Percentiles rank a stretch among this genome's conserved stretches.
phyloP scores from a whole-genome alignment of 345 rosid species.

The Gossypium thurberi region DNA sequence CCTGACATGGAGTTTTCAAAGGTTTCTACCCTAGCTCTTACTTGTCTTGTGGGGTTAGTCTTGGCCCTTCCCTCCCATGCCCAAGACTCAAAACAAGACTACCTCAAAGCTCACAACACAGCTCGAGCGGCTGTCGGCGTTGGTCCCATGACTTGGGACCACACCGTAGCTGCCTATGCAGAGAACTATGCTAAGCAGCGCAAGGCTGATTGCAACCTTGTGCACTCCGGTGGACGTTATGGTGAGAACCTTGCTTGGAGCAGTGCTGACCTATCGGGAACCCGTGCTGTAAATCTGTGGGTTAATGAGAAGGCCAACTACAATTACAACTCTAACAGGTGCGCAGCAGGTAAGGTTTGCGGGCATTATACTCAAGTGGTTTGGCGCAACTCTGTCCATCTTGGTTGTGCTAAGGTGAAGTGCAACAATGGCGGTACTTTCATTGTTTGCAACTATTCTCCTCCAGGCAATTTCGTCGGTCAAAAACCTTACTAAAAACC shows the following conservation, averaged over 20 bases:
- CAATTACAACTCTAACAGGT: constrained; percentile 40
- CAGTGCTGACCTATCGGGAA: constrained; percentile 28
- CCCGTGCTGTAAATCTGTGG: constrained; percentile 47
- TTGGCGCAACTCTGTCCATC: constrained; percentile 43
- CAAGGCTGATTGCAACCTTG: constrained; percentile 32
- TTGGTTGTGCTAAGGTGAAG: constrained; percentile 63
- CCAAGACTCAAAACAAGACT: constrained; percentile 36
- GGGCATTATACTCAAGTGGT: constrained; percentile 24
- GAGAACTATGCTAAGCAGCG: constrained; percentile 31
- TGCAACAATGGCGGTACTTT: constrained; percentile 49
- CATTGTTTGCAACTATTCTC: constrained; percentile 40
- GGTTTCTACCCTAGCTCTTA: neutral
- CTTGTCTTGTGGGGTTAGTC: constrained; percentile 10
- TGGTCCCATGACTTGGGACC: constrained; percentile 44
- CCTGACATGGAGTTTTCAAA: neutral
- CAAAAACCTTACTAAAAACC: constrained; percentile 5
- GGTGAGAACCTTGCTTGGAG: constrained; percentile 62
- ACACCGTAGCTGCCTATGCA: constrained; percentile 38
- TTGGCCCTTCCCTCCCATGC: constrained; percentile 16
- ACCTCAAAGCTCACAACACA: constrained; percentile 41
- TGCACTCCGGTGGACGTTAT: constrained; percentile 51
- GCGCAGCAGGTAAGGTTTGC: constrained; percentile 33
- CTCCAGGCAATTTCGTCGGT: neutral
- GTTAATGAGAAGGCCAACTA: constrained; percentile 44
- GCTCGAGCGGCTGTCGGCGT: constrained; percentile 41